A percentile compares a stretch with the other conserved stretches of the same genome.
These are phyloP conservation scores for Polytrichum commune DNA, from an alignment of 225 moss, liverwort and hornwort genomes.

Conservation along the genomic window DNA sequence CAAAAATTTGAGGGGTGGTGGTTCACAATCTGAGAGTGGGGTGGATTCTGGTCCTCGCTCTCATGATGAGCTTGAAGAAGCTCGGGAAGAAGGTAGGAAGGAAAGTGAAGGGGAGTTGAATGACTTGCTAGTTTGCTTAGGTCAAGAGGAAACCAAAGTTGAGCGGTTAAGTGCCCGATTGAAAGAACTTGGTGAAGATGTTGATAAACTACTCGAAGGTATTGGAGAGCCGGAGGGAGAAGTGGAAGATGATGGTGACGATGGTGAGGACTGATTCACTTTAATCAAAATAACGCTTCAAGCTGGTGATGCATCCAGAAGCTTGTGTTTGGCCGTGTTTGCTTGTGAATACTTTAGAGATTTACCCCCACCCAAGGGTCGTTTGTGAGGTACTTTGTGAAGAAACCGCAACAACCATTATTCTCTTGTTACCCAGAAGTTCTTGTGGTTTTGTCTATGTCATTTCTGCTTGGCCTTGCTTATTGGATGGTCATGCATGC, in stretches of 20 bases:
- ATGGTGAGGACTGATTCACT: constrained; percentile 12
- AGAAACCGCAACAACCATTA: too few species aligned
- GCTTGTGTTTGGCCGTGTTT: not conserved
- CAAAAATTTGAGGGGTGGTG: constrained; percentile 39
- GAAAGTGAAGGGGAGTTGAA: constrained; percentile 83
- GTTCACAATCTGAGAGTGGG: constrained; percentile 38
- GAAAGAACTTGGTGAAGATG: constrained; percentile 79
- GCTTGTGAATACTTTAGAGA: too few species aligned
- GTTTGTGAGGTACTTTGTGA: too few species aligned
- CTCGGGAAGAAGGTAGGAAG: constrained; percentile 45
- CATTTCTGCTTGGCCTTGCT: too few species aligned
- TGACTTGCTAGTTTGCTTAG: constrained; percentile 84
- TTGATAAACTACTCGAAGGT: constrained; percentile 60
- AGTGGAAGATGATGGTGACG: constrained; percentile 48
- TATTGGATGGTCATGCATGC: too few species aligned
- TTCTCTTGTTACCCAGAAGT: too few species aligned
- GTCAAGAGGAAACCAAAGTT: constrained; percentile 92
- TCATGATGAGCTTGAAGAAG: constrained; percentile 47
- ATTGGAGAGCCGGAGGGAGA: constrained; percentile 79
- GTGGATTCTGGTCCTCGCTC: constrained; percentile 35
- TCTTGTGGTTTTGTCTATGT: too few species aligned
- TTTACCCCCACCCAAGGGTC: too few species aligned
- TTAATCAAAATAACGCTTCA: not conserved
- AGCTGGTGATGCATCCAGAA: not conserved
- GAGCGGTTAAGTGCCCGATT: constrained; percentile 63